These are phyloP conservation scores for Dendrothele bispora DNA, from an alignment of 768 basidiomycete species.

Conservation along the genomic window DNA sequence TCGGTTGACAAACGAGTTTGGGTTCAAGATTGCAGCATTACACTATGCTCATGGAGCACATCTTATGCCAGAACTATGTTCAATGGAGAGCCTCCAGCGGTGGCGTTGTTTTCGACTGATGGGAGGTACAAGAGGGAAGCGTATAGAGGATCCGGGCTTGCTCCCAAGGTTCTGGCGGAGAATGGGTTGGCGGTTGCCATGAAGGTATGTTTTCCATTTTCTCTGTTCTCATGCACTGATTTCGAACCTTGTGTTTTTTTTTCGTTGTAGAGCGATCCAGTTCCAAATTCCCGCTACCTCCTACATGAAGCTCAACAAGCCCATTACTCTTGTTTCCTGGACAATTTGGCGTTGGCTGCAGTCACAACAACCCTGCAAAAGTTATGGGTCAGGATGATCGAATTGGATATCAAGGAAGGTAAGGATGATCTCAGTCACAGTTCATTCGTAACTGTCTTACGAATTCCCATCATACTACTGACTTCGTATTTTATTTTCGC, in stretches of 20 bases:
- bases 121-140: constrained; percentile 68
- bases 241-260: not conserved
- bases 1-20: constrained; percentile 25
- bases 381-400: constrained; percentile 75
- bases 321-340: constrained; percentile 69
- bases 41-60: constrained; percentile 83
- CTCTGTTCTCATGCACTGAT: not conserved
- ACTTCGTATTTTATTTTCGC: not conserved
- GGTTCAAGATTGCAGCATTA: constrained; percentile 67
- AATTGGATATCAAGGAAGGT: constrained; percentile 71
- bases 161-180: constrained; percentile 67
- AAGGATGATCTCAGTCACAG: not conserved
- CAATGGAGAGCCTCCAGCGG: constrained; percentile 59
- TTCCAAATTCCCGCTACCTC: constrained; percentile 66
- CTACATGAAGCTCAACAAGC: constrained; percentile 79
- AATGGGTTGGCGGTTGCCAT: constrained; percentile 70
- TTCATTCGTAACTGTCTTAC: not conserved
- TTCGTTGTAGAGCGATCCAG: constrained; percentile 55
- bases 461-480: too few relatives aligned
- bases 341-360: constrained; percentile 62
- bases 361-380: constrained; percentile 74
- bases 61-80: constrained; percentile 73
- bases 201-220: constrained; percentile 47
- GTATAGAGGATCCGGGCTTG: constrained; percentile 77
- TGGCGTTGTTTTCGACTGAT: constrained; percentile 70